Percentiles rank a stretch among this genome's conserved stretches.
Evolutionary conservation across 345 rosid species (phyloP).

Genomic region (Salix purpurea): DNA sequence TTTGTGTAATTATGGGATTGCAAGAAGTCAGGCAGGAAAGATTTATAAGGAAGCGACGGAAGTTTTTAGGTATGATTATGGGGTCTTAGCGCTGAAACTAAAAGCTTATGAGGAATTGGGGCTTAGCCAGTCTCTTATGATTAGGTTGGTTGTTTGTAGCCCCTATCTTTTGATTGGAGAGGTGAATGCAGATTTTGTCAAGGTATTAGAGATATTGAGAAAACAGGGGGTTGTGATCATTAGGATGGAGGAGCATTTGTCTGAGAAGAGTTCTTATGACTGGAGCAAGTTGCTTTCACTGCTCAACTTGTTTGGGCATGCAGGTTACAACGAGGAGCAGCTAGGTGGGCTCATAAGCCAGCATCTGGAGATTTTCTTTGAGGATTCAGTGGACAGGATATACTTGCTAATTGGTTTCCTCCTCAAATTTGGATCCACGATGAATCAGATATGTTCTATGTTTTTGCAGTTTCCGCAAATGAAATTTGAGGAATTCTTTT

Average conservation of each 20-base stretch:
- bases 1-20: constrained; percentile 58
- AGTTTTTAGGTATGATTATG: constrained; percentile 44
- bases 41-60: constrained; percentile 51
- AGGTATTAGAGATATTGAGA: constrained; percentile 47
- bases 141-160: constrained; percentile 42
- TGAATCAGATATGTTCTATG: constrained; percentile 36
- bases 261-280: constrained; percentile 36
- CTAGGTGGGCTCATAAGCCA: constrained; percentile 42
- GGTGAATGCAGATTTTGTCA: constrained; percentile 38
- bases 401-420: constrained; percentile 44
- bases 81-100: constrained; percentile 47
- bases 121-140: constrained; percentile 38
- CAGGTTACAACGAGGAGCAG: constrained; percentile 35
- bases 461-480: constrained; percentile 53
- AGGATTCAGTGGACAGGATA: constrained; percentile 46
- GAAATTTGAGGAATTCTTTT: constrained; percentile 39
- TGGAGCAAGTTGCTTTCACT: constrained; percentile 55
- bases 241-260: constrained; percentile 46
- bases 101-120: constrained; percentile 58
- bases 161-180: constrained; percentile 57
- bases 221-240: constrained; percentile 37
- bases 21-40: constrained; percentile 52
- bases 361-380: constrained; percentile 52
- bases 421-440: constrained; percentile 50
- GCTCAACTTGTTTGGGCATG: constrained; percentile 36